A percentile compares a stretch with the other conserved stretches of the same genome.
These are phyloP conservation scores for Paraphaeosphaeria minitans DNA, from an alignment of 2,329 filamentous ascomycete genomes.

Conservation along the genomic window DNA sequence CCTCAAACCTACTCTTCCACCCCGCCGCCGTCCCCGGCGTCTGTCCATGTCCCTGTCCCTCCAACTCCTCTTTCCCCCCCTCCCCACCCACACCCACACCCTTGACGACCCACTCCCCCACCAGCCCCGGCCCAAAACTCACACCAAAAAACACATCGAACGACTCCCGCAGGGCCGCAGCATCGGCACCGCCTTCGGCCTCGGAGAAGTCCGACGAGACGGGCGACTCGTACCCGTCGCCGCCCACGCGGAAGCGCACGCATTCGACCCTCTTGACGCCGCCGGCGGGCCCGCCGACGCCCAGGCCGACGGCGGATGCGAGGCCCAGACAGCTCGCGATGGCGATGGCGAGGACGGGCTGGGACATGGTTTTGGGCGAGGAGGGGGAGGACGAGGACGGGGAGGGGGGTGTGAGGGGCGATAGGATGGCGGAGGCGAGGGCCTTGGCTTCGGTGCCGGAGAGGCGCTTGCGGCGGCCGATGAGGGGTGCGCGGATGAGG, in stretches of 20 bases:
- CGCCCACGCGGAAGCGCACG: conserved; percentile 48
- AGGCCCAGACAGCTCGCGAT: conserved; percentile 52
- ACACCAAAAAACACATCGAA: conserved; percentile 54
- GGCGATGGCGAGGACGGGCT: conserved; percentile 46
- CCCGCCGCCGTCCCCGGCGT: conserved; percentile 23
- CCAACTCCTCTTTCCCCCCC: conserved; percentile 12
- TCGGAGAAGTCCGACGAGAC: conserved; percentile 21
- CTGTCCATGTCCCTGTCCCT: conserved; percentile 19
- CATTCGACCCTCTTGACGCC: conserved; percentile 49
- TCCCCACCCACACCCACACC: conserved; percentile 36
- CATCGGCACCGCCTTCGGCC: conserved; percentile 5
- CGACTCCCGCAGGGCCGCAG: conserved; percentile 41
- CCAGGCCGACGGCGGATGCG: conserved; percentile 43
- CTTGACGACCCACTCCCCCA: conserved; percentile 51
- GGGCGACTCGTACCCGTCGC: conserved; percentile 48
- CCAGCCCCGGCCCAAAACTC: conserved; percentile 46
- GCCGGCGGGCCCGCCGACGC: conserved; percentile 37
- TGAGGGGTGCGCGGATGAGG: conserved; percentile 53
- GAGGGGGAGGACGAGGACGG: conserved; percentile 27
- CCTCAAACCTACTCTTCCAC: conserved; percentile 44
- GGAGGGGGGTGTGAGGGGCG: conserved; percentile 39
- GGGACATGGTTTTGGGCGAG: conserved; percentile 39
- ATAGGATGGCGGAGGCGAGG: conserved; percentile 52
- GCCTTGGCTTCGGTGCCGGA: conserved; percentile 54
- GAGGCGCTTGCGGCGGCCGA: conserved; percentile 49